Percentiles rank a stretch among this genome's conserved stretches.
Evolutionary conservation across 2,329 filamentous ascomycete genomes (phyloP).

Genomic region (Hypoxylon sp.): DNA sequence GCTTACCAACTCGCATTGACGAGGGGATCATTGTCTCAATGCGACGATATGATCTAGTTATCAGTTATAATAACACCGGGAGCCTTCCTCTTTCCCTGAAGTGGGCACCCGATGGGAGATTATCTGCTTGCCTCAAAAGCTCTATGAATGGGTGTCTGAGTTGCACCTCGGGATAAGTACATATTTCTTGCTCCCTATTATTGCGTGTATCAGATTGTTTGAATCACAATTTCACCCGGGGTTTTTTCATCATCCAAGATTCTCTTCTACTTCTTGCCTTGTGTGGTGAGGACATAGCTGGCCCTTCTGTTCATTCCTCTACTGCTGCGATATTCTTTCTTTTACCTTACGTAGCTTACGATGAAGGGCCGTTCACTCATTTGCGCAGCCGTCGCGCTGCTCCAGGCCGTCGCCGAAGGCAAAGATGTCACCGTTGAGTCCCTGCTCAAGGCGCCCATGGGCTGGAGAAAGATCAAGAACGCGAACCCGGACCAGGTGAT

Average conservation of each 20-base stretch:
- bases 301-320: conserved; percentile 5
- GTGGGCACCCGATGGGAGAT: not conserved
- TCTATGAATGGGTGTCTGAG: conserved; percentile 9
- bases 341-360: conserved; percentile 13
- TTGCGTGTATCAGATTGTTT: not conserved
- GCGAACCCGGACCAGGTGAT: conserved; percentile 56
- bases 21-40: not conserved
- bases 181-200: not conserved
- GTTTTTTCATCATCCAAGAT: not conserved
- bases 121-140: not conserved
- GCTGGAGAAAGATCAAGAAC: conserved; percentile 53
- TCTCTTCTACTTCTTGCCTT: conserved; percentile 12
- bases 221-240: not conserved
- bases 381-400: conserved; percentile 39
- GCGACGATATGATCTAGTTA: not conserved
- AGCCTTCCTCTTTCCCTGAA: not conserved
- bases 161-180: not conserved
- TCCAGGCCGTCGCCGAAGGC: conserved; percentile 37
- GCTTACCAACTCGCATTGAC: not conserved
- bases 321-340: conserved; percentile 2
- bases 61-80: not conserved
- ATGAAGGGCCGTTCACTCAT: conserved; percentile 42
- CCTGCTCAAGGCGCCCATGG: conserved; percentile 52
- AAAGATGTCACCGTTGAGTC: conserved; percentile 53
- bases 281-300: conserved; percentile 28